Evolutionary conservation across 352 stramenopile species (phyloP).

Genomic region (Phytopythium mirpurense): DNA sequence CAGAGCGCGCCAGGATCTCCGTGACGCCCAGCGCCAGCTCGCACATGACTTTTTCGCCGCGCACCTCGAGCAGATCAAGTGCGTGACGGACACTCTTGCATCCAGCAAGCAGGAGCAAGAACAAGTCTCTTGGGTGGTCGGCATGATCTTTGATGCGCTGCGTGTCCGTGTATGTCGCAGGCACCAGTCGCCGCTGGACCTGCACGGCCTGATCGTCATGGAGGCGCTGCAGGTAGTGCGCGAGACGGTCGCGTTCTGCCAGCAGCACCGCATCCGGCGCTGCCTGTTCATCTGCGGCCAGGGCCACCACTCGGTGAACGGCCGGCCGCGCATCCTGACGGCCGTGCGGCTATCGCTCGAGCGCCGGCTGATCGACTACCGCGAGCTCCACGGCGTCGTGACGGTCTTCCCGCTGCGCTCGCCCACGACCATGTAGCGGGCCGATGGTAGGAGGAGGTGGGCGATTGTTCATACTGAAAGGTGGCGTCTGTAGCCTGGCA

Average conservation of each 20-base stretch:
- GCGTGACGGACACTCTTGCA: too few species aligned
- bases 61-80: slow-evolving; percentile 46
- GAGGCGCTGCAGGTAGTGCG: slow-evolving; percentile 51
- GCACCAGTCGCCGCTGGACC: slow-evolving; percentile 43
- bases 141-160: slow-evolving; percentile 10
- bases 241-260: slow-evolving; percentile 57
- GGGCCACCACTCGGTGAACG: slow-evolving; percentile 63
- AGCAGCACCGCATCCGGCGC: slow-evolving; percentile 46
- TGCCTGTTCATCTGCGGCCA: slow-evolving; percentile 62
- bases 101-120: too few species aligned
- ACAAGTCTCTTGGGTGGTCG: too few species aligned
- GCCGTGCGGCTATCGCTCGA: slow-evolving; percentile 56
- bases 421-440: slow-evolving; percentile 15
- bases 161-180: slow-evolving; percentile 13
- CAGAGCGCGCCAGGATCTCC: slow-evolving; percentile 36
- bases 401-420: slow-evolving; percentile 64
- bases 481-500: too few species aligned
- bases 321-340: slow-evolving; percentile 53
- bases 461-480: too few species aligned
- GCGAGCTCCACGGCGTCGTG: slow-evolving; percentile 46
- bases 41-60: slow-evolving; percentile 55
- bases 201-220: slow-evolving; percentile 67
- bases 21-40: slow-evolving; percentile 58
- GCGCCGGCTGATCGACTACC: slow-evolving; percentile 52
- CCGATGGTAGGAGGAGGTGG: background rate